These are phyloP conservation scores for Lipomyces starkeyi DNA, from an alignment of 805 yeast species.

Conservation along the genomic window DNA sequence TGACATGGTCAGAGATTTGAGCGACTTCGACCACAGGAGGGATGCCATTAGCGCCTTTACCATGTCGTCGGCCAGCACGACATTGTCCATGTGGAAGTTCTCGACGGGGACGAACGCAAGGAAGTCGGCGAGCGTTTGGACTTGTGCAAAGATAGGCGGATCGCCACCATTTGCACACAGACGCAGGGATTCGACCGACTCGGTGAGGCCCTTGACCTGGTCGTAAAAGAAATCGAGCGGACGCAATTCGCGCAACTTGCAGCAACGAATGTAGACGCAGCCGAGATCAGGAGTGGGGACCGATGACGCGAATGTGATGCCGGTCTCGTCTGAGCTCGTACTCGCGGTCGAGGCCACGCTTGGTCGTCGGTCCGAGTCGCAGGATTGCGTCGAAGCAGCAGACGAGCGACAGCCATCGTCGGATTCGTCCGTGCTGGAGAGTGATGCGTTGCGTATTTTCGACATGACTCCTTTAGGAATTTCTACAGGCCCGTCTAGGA, in stretches of 20 bases:
- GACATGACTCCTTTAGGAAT: neutral
- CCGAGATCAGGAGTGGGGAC: slow-evolving; percentile 16
- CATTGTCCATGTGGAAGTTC: slow-evolving; percentile 14
- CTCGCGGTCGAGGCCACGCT: slow-evolving; percentile 1
- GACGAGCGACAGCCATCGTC: neutral
- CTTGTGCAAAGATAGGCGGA: slow-evolving; percentile 18
- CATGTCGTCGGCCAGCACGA: slow-evolving; percentile 18
- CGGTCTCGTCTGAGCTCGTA: neutral
- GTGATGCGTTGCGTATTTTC: neutral
- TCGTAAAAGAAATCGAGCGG: slow-evolving; percentile 20
- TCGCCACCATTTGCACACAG: slow-evolving; percentile 8
- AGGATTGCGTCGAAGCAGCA: neutral
- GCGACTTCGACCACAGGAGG: slow-evolving; percentile 2
- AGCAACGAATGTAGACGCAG: slow-evolving; percentile 31
- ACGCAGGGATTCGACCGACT: slow-evolving; percentile 17
- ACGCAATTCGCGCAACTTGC: slow-evolving; percentile 35
- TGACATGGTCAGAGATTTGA: slow-evolving; percentile 16
- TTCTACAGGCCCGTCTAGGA: neutral
- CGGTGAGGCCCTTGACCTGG: slow-evolving; percentile 26
- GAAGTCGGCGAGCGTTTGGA: slow-evolving; percentile 35
- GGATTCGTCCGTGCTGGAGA: neutral
- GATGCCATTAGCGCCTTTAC: slow-evolving; percentile 26
- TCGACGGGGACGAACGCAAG: slow-evolving; percentile 28
- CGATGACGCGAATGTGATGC: neutral
- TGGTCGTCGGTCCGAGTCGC: neutral